phyloP scores from a whole-genome alignment of 352 stramenopile genomes.

The Blastocystis sp. region DNA sequence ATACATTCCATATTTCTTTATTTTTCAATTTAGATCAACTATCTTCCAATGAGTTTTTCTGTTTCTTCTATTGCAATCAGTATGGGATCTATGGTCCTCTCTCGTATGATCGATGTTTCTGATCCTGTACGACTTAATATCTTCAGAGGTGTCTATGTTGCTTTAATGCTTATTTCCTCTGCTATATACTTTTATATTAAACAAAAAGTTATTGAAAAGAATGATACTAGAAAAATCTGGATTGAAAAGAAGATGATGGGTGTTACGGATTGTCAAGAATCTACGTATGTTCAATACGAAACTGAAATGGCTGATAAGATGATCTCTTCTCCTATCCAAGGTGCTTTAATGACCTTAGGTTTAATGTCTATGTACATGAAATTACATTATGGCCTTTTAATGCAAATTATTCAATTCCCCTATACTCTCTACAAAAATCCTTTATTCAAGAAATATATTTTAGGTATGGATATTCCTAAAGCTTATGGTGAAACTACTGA shows the following conservation, averaged over 20 bases:
- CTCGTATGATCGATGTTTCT: conserved; percentile 22
- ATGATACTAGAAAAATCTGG: conserved; percentile 35
- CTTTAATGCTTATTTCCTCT: background rate
- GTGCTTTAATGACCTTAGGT: conserved; percentile 14
- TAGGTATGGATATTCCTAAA: conserved; percentile 10
- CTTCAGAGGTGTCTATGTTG: conserved; percentile 25
- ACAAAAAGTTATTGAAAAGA: background rate
- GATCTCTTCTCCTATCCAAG: conserved; percentile 10
- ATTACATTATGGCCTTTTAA: conserved; percentile 33
- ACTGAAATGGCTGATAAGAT: conserved; percentile 11
- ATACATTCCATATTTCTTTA: too few species aligned
- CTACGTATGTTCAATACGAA: conserved; percentile 35
- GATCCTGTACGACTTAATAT: conserved; percentile 18
- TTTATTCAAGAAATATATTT: conserved; percentile 31
- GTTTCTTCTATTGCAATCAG: conserved; percentile 18
- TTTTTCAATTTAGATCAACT: too few species aligned
- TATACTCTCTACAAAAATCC: conserved; percentile 31
- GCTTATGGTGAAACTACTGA: conserved; percentile 20
- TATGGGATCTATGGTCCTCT: conserved; percentile 25
- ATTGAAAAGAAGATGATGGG: conserved; percentile 29
- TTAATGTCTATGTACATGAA: conserved; percentile 28
- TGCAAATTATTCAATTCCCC: conserved; percentile 27
- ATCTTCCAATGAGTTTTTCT: too few species aligned
- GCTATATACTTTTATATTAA: conserved; percentile 24
- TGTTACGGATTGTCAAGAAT: conserved; percentile 10